These are phyloP conservation scores for Penicillium sp. DNA, from an alignment of 2,329 filamentous ascomycete genomes.

Conservation along the genomic window DNA sequence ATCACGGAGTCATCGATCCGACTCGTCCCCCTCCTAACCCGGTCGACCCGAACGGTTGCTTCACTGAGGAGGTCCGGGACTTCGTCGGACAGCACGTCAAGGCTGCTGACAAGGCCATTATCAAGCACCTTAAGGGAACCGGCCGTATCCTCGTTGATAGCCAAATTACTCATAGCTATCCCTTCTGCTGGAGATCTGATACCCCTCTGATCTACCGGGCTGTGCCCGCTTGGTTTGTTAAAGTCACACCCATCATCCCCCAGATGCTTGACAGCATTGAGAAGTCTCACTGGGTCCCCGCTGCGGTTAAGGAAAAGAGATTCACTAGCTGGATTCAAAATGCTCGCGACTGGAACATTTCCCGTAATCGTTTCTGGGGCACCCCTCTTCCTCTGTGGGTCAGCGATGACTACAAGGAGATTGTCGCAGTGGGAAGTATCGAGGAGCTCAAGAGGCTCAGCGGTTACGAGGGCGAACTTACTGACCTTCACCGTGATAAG, in stretches of 20 bases:
- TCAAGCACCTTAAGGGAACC: conserved; percentile 77
- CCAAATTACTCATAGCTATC: conserved; percentile 87
- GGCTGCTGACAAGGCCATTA: conserved; percentile 86
- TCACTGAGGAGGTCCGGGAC: conserved; percentile 73
- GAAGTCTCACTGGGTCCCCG: conserved; percentile 86
- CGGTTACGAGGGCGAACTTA: conserved; percentile 79
- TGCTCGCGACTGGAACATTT: conserved; percentile 93
- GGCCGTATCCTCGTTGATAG: conserved; percentile 80
- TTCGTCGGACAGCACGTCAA: conserved; percentile 89
- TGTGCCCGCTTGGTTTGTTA: conserved; percentile 93
- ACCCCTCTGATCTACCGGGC: conserved; percentile 90
- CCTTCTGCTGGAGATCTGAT: conserved; percentile 92
- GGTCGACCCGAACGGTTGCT: conserved; percentile 79
- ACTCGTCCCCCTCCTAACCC: conserved; percentile 82
- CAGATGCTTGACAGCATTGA: conserved; percentile 90
- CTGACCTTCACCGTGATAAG: conserved; percentile 87
- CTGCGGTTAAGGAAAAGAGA: conserved; percentile 84
- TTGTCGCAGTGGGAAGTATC: conserved; percentile 81
- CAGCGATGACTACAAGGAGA: conserved; percentile 82
- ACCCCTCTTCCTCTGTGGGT: conserved; percentile 91
- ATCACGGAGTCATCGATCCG: conserved; percentile 73
- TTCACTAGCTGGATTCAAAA: conserved; percentile 91
- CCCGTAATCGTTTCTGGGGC: conserved; percentile 92
- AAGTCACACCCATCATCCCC: conserved; percentile 77
- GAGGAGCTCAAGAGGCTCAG: conserved; percentile 81